Base-by-base conservation (phyloP, 2,329 filamentous ascomycete species). In the Emergomyces africanus region DNA sequence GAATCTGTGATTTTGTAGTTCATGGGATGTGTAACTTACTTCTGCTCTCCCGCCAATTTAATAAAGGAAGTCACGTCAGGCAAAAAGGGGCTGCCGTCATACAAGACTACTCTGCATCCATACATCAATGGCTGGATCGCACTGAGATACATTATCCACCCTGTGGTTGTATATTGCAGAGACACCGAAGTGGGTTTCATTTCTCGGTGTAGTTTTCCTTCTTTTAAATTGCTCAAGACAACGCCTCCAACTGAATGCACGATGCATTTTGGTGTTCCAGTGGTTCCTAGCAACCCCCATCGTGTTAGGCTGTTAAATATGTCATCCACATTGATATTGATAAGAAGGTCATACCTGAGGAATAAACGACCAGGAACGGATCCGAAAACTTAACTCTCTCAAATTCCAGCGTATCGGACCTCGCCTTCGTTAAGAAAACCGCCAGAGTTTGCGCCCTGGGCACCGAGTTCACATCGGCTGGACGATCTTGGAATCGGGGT, bases 71-170 rank as follows among this genome's bases (percentile, higher is more conserved):
- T 78, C 1, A 83, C 74, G 62, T 88, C 83, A 0, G 89, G 89
- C 51, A 84, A 74, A 71, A 95, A 90, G 0, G 89, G 89, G 9
- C 85, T 89, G 3, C 89, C 90, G 68, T 95, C 89, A 69, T 95
- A 95, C n/a, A 92, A 75, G 1, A 95, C 72, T 1, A 81, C 76
- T 5, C 82, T 78, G 0, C 78, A 77, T 8, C 88, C 88, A 44
- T 78, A 73, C 0, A 86, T 65, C 8, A 92, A 75, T 3, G 78
- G 75, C 23, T 78, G 76, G 0, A 89, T 76, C 42, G 79, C 81
- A 2, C 78, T 74, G 9, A 90, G 75, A 68, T 92, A 94, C 89
- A 95, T 95, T 72, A 95, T 94, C 89, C 89, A 95, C 0, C 88
- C 87, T 0, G 87, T 90, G 0, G 84, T 87, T 0, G 84, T 86